phyloP scores from a whole-genome alignment of 2,329 filamentous ascomycete genomes.

The Diplocarpon rosae region DNA sequence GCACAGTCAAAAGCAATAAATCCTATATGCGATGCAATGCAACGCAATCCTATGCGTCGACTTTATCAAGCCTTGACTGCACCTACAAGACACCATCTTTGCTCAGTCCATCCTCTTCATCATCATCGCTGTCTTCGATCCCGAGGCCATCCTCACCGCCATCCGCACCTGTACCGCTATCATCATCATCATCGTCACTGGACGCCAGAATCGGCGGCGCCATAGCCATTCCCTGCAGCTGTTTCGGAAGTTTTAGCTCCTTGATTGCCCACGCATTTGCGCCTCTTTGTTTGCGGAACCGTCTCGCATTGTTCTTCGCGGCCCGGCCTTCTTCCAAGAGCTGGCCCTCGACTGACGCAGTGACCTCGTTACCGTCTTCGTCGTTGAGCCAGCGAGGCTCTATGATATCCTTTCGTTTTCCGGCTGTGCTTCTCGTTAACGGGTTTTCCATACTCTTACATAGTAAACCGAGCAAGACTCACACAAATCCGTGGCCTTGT shows the following conservation, averaged over 20 bases:
- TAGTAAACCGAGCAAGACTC: not conserved
- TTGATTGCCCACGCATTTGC: slow-evolving; percentile 1
- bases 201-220: not conserved
- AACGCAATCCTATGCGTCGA: too few relatives aligned
- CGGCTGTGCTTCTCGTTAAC: slow-evolving; percentile 5
- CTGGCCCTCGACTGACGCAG: slow-evolving; percentile 44
- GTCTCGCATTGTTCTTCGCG: slow-evolving; percentile 16
- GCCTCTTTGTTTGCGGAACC: slow-evolving; percentile 12
- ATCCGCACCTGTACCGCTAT: not conserved
- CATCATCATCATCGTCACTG: slow-evolving; percentile 2
- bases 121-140: too few relatives aligned
- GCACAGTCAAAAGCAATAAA: too few relatives aligned
- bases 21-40: too few relatives aligned
- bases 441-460: not conserved
- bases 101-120: too few relatives aligned
- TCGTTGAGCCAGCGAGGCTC: slow-evolving; percentile 38
- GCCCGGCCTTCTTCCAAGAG: slow-evolving; percentile 34
- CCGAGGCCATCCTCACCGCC: not conserved
- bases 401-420: slow-evolving; percentile 4
- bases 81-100: too few relatives aligned
- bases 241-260: slow-evolving; percentile 3
- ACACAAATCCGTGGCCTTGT: slow-evolving; percentile 32
- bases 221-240: slow-evolving; percentile 1
- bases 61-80: too few relatives aligned
- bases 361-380: slow-evolving; percentile 42